Evolutionary conservation across 2,329 filamentous ascomycete species (phyloP).

Genomic region (Pseudopithomyces maydicus): DNA sequence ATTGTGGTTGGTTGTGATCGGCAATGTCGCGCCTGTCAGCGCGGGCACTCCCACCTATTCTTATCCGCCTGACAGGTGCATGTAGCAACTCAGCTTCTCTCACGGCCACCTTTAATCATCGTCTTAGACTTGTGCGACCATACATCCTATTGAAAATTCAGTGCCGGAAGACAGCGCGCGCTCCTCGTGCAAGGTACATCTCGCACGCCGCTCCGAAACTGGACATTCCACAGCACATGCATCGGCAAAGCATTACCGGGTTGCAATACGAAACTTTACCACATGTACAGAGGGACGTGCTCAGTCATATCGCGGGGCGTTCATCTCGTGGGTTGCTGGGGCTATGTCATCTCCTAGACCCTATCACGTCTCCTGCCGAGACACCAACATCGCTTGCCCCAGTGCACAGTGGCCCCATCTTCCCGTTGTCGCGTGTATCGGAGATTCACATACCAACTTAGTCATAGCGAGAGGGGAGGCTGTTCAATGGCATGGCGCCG

Average conservation of each 20-base stretch:
- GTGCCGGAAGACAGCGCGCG: neutral
- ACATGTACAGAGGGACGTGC: neutral
- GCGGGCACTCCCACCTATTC: neutral
- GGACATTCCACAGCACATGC: neutral
- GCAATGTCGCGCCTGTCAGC: neutral
- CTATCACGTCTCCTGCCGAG: neutral
- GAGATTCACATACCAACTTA: neutral
- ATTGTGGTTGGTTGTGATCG: neutral
- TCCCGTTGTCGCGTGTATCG: neutral
- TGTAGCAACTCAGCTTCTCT: neutral
- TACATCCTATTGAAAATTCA: neutral
- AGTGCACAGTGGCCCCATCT: neutral
- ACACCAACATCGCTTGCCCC: neutral
- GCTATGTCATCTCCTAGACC: neutral
- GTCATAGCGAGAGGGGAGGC: neutral
- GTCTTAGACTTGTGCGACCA: neutral
- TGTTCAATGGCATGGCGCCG: neutral
- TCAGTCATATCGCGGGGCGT: constrained; percentile 3
- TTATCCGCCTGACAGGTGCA: neutral
- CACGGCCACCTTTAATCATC: neutral
- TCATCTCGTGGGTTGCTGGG: neutral
- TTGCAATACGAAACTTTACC: neutral
- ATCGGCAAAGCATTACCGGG: neutral
- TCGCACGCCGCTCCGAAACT: neutral
- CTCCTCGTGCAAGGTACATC: neutral